These are phyloP conservation scores for Arabis hirsuta DNA, from an alignment of 345 rosid species.

Conservation along the genomic window DNA sequence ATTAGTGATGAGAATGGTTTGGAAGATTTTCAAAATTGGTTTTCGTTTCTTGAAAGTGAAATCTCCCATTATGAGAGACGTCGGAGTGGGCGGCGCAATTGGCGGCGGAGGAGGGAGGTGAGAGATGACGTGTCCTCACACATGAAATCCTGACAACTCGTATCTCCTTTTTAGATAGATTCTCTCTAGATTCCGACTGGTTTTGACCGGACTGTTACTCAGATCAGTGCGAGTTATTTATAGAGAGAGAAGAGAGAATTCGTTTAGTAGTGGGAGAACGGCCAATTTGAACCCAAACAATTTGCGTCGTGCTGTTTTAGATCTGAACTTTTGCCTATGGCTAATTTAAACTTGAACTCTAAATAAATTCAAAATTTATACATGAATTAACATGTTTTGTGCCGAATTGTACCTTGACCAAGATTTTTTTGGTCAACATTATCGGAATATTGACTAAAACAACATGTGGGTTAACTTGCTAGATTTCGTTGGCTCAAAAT, in stretches of 20 bases:
- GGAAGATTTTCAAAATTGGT: constrained; percentile 4
- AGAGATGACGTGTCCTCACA: constrained; percentile 58
- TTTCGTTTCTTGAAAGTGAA: not conserved
- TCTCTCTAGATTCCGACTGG: constrained; percentile 13
- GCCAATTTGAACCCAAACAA: too few relatives aligned
- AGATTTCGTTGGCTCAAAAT: too few relatives aligned
- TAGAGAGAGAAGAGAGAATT: not conserved
- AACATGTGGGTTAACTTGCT: too few relatives aligned
- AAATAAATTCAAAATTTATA: too few relatives aligned
- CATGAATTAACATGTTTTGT: too few relatives aligned
- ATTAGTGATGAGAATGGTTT: too few relatives aligned
- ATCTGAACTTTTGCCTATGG: too few relatives aligned
- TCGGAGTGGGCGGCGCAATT: constrained; percentile 57
- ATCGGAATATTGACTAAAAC: too few relatives aligned
- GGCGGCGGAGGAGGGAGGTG: constrained; percentile 53
- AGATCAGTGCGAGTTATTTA: constrained; percentile 2
- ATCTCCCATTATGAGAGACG: constrained; percentile 22
- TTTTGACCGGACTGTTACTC: constrained; percentile 29
- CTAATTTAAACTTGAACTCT: too few relatives aligned
- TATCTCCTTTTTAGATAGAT: constrained; percentile 20
- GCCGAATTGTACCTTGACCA: too few relatives aligned
- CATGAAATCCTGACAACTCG: constrained; percentile 59
- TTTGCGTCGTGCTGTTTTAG: too few relatives aligned
- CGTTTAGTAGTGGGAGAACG: not conserved
- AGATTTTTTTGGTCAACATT: too few relatives aligned